Evolutionary conservation across 306 rosid species (phyloP).

Genomic region (Inga laurina): DNA sequence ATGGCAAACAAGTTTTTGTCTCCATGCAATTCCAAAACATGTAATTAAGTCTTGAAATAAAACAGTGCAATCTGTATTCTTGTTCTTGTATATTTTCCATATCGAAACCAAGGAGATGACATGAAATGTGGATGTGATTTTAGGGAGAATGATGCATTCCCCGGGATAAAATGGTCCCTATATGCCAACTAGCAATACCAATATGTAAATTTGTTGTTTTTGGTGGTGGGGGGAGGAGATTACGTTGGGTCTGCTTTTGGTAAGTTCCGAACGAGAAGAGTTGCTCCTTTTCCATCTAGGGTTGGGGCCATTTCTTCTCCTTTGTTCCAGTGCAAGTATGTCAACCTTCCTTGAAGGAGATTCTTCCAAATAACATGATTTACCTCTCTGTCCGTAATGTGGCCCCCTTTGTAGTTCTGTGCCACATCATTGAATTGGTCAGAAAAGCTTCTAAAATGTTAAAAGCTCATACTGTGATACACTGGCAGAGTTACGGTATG

Average conservation of each 20-base stretch:
- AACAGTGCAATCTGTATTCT: background rate
- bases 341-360: conserved; percentile 59
- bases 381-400: conserved; percentile 52
- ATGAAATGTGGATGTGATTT: background rate
- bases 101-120: background rate
- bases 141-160: background rate
- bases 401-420: conserved; percentile 70
- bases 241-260: conserved; percentile 61
- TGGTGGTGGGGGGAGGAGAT: background rate
- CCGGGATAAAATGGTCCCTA: background rate
- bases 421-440: conserved; percentile 20
- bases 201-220: background rate
- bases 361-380: conserved; percentile 52
- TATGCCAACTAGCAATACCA: background rate
- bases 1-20: background rate
- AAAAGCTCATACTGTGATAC: background rate
- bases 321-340: conserved; percentile 64
- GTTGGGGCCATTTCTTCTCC: conserved; percentile 73
- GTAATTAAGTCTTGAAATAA: background rate
- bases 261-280: conserved; percentile 70
- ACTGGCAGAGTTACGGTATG: background rate
- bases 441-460: background rate
- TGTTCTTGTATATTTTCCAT: background rate
- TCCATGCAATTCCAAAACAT: background rate
- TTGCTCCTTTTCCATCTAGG: conserved; percentile 52